Base-by-base conservation (phyloP, 1,139 yeast genomes). In the Nematodospora anomalae region DNA sequence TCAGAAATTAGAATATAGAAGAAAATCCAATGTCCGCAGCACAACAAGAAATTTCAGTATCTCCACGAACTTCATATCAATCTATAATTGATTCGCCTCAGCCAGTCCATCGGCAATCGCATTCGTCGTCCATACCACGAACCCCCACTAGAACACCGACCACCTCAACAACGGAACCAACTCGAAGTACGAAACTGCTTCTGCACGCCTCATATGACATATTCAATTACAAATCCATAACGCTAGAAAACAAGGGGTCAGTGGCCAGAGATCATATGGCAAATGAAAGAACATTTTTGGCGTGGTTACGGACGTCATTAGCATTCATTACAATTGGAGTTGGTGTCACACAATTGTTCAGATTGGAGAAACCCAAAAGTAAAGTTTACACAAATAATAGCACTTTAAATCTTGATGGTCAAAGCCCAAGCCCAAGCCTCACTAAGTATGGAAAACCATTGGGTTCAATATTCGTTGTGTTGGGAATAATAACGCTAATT, bases 241-340 rank as follows among this genome's bases (percentile, higher is more conserved):
- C 62, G 4, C 46, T 72, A 16, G 76, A 71, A 41, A 71, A 72
- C 38, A 69, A 66, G 39, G 75, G 75, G 1, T 55, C 76, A 1
- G 76, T 71, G 1, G 77, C 77, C 1, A 54, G 78, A 44, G 78
- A 72, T 47, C 77, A 71, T 47, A 54, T 85, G 58, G 90, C 95
- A 12, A 84, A 83, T 53, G 95, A 85, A 53, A 65, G 95, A 41
- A 85, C 94, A 0, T 79, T 79, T 41, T 62, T 85, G 10, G 92
- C 94, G 1, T 85, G 90, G 84, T 59, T 81, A 26, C 67, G 94
- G 42, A 84, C 94, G 0, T 64, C 71, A 3, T 50, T 69, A 16
- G 60, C 71, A 10, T 67, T 69, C 41, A 59, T 68, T 4, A 65
- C 73, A 11, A 58, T 68, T 28, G 74, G 74, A 1, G 60, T 69